Percentiles rank a stretch among this genome's conserved stretches.
Evolutionary conservation across 805 yeast species (phyloP).

Genomic region (Tetrapisispora arboricola): DNA sequence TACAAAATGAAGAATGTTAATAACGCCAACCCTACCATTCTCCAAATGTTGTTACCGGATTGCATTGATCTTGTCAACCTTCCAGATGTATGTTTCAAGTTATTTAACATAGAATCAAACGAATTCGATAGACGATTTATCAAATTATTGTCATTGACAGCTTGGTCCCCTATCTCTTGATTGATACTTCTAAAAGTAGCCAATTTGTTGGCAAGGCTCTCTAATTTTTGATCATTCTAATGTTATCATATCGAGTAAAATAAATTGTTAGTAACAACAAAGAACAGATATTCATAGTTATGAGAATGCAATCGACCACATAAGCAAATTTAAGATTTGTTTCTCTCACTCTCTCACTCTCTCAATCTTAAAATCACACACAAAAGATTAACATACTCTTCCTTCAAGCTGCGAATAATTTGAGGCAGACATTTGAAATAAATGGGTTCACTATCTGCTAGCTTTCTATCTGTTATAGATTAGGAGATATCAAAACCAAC

Average conservation of each 20-base stretch:
- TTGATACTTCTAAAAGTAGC: slow-evolving; percentile 56
- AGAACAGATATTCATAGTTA: too few species aligned
- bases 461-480: too few species aligned
- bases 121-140: slow-evolving; percentile 38
- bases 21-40: slow-evolving; percentile 49
- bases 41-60: slow-evolving; percentile 49
- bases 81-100: slow-evolving; percentile 42
- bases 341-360: too few species aligned
- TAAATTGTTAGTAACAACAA: too few species aligned
- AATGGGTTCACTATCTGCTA: too few species aligned
- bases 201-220: slow-evolving; percentile 54
- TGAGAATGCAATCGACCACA: not conserved
- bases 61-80: slow-evolving; percentile 46
- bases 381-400: slow-evolving; percentile 12
- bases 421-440: slow-evolving; percentile 21
- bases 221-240: slow-evolving; percentile 54
- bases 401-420: slow-evolving; percentile 26
- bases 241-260: too few species aligned
- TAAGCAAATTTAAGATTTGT: not conserved
- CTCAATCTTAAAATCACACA: not conserved
- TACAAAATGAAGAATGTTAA: slow-evolving; percentile 46
- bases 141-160: slow-evolving; percentile 41
- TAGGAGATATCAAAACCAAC: too few species aligned
- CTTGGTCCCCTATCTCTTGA: slow-evolving; percentile 55
- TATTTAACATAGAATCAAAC: slow-evolving; percentile 38